These are phyloP conservation scores for Ceriops decandra DNA, from an alignment of 345 rosid genomes.

Conservation along the genomic window DNA sequence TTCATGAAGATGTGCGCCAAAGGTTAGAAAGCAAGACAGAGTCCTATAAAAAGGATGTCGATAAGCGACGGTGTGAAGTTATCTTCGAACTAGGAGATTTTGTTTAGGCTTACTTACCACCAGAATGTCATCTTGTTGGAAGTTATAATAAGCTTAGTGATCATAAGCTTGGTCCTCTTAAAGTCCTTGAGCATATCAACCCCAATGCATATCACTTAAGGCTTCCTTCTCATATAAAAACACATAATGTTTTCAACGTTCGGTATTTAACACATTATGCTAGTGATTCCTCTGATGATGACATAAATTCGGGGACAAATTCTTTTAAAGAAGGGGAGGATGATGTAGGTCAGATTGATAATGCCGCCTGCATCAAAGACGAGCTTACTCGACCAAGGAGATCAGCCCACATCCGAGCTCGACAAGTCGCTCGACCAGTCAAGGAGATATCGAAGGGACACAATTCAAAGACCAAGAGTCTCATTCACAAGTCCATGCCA, in stretches of 20 bases:
- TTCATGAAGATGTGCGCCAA: background rate
- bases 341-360: too few species aligned
- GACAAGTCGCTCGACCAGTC: too few species aligned
- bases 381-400: too few species aligned
- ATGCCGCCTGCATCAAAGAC: too few species aligned
- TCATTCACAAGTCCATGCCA: too few species aligned
- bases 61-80: background rate
- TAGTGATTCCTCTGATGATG: background rate
- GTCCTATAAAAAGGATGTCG: background rate
- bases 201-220: background rate
- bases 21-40: background rate
- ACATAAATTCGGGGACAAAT: conserved; percentile 1
- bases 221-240: background rate
- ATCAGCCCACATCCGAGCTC: too few species aligned
- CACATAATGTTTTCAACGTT: conserved; percentile 2
- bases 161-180: background rate
- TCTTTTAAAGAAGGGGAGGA: background rate
- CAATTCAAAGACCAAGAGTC: too few species aligned
- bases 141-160: background rate
- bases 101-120: conserved; percentile 5
- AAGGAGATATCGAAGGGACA: too few species aligned
- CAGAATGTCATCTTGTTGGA: background rate
- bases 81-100: conserved; percentile 11
- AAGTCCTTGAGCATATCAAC: background rate
- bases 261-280: background rate